Evolutionary conservation across 768 basidiomycete genomes (phyloP).

Genomic region (Zangia roseola): DNA sequence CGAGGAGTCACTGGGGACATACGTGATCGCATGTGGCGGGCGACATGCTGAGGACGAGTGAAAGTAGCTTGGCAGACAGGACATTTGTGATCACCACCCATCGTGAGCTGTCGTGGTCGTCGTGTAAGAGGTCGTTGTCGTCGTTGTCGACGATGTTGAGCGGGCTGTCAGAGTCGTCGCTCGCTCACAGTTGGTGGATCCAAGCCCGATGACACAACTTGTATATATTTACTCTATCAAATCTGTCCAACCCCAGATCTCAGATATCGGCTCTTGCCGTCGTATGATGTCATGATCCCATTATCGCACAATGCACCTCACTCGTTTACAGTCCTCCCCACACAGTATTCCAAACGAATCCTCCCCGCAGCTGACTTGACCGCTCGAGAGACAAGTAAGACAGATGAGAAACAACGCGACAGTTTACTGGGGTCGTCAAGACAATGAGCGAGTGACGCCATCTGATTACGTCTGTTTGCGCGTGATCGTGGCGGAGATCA

Average conservation of each 20-base stretch:
- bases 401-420: background rate
- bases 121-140: background rate
- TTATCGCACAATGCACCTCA: conserved; percentile 2
- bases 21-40: conserved; percentile 89
- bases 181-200: conserved; percentile 25
- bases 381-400: background rate
- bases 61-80: conserved; percentile 86
- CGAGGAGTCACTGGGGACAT: conserved; percentile 39
- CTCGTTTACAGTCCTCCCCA: background rate
- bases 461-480: conserved; percentile 37
- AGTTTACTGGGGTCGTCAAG: conserved; percentile 29
- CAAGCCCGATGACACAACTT: conserved; percentile 35
- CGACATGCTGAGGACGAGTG: conserved; percentile 87
- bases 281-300: conserved; percentile 31
- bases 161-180: conserved; percentile 24
- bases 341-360: no score
- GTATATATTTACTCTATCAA: conserved; percentile 37
- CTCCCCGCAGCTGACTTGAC: no score
- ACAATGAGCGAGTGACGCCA: conserved; percentile 33
- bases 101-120: conserved; percentile 23
- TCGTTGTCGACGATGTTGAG: conserved; percentile 16
- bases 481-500: conserved; percentile 60
- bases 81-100: conserved; percentile 86
- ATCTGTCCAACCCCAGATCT: conserved; percentile 33
- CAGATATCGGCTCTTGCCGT: conserved; percentile 30